Evolutionary conservation across 2,329 filamentous ascomycete species (phyloP), one percentile per base, ranked within the genome.

Genomic region (Zopfia rhizophila): DNA sequence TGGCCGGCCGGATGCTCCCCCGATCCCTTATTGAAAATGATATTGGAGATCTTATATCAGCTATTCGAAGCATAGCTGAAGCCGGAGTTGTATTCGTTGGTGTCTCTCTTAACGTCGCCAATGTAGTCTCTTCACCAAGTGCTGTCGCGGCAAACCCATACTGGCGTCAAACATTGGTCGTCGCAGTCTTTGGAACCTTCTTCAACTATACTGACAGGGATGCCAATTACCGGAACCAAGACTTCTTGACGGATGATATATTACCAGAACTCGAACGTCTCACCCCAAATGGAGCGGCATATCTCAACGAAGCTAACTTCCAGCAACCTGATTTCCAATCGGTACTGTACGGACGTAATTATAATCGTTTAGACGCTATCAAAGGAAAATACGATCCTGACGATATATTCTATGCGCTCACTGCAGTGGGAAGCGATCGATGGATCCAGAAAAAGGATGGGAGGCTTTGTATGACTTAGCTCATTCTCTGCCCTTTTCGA

Each of bases 381-480:
- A 59, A 59, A 35, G 13, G 18, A 17, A 44, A 32, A 30, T 58
- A 52, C 22, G 55, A 61, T 32, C 56, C 52, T 3, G 12, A 35
- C 2, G 36, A 40, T 11, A 21, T 56, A 2, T 55, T 61, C 19
- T 59, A 53, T 24, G 49, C 38, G 1, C 17, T 14, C 14, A 47
- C 37, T 7, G 44, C 38, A 2, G 54, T 61, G 1, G 54, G 58
- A 1, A 60, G 51, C 29, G 58, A 60, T n/a, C 14, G 30, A 3
- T 58, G 51, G 51, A 24, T 16, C 3, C 23, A 47, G 11, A 16
- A 39, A 2, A 37, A 11, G 1, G 48, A 46, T 10, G 52, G 49
- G 2, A 43, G 49, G 40, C 29, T 58, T 3, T 56, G 52, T 19
- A 51, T 38, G 28, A 41, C 24, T 38, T 43, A 31, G 22, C 3